Evolutionary conservation across 2,329 filamentous ascomycete genomes (phyloP), one percentile per base, ranked within the genome.

Genomic region (Xylaria multiplex): DNA sequence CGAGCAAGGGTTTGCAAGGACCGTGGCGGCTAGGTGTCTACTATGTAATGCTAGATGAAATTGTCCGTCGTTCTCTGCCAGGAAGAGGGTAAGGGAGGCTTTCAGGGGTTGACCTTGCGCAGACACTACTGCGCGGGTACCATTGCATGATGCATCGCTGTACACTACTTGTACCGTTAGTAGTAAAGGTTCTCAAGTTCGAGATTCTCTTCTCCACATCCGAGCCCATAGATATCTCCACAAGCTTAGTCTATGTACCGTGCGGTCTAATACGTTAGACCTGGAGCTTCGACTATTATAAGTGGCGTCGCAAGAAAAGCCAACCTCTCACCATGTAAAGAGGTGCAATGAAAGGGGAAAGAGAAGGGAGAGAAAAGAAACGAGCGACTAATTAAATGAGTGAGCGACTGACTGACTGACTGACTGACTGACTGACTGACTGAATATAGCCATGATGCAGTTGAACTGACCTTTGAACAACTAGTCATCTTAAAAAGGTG

Each of bases 1-100:
- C 69, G 49, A 43, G 62, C 70, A 73, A 70, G 74, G 74, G 68
- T 71, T 65, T 65, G 53, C 30, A 59, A 68, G 66, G 75, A 70
- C 75, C 71, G 74, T 69, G 73, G 76, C 74, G 74, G 74, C 77
- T 79, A 72, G 45, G 56, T 73, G 68, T 69, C 37, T 40, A 27
- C 73, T 68, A 4, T 19, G 13, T 75, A 74, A 76, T 76, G 77
- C 74, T 75, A 79, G 78, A 80, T 80, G 76, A 80, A 81, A 81
- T 81, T 81, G 79, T 77, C 79, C 78, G 79, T 80, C 79, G 32
- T 32, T 55, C 37, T 55, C 14, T 55, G 53, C 53, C 6, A 55
- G 53, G 22, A 42, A 30, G 22, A 43, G 52, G 19, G 24, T 73
- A 75, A 74, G 70, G 69, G 71, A 73, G 62, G 67, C 61, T 72